Conservation (phyloP, 192 early-diverging fungal species). For the Gonapodya prolifera region DNA sequence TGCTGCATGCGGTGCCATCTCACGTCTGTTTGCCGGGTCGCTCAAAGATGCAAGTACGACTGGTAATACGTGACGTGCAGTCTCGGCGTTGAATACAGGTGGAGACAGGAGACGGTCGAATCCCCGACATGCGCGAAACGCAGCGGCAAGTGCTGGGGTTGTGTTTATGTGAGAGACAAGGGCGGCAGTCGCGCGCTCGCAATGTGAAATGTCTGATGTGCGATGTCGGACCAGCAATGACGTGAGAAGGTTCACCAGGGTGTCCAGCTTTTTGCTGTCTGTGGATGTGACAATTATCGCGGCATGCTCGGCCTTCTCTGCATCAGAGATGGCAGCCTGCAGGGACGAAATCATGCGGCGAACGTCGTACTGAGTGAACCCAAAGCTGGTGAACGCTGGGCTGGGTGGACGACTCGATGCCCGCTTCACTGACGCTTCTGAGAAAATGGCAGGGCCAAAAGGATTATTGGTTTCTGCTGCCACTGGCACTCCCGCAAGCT, state of each 20-base stretch:
- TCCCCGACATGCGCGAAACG: not conserved
- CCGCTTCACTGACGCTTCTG: not conserved
- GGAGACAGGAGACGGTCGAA: not conserved
- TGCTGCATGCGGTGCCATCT: not conserved
- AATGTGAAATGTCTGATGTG: not conserved
- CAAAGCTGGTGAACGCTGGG: not conserved
- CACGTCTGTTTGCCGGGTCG: not conserved
- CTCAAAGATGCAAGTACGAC: not conserved
- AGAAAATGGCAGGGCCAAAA: not conserved
- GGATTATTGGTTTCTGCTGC: not conserved
- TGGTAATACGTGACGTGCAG: not conserved
- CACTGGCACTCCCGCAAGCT: not conserved
- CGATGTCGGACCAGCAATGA: not conserved
- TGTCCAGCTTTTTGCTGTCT: not conserved
- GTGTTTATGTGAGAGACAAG: not conserved
- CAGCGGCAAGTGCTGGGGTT: not conserved
- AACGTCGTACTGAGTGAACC: not conserved
- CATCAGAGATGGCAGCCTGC: not conserved
- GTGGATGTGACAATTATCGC: not conserved
- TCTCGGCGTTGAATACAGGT: not conserved
- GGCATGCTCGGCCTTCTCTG: not conserved
- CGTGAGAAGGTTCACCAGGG: not conserved
- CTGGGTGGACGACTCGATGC: not conserved
- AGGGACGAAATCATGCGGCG: not conserved
- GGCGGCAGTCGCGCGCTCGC: not conserved